Base-by-base conservation (phyloP, 2,329 filamentous ascomycete species). In the Didymella pinodella region DNA sequence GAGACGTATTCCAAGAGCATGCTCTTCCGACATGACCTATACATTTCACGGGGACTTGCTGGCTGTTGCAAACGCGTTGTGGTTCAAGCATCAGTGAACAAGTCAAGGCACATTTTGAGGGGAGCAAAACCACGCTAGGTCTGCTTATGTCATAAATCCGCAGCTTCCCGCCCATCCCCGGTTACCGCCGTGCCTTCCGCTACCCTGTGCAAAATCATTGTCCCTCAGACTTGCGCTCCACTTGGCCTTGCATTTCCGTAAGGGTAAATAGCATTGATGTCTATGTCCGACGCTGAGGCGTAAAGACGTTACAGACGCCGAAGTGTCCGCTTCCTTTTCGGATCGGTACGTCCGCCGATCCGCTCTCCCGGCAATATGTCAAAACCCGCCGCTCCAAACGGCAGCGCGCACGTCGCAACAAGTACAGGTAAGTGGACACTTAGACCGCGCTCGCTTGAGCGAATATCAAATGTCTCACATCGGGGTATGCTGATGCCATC, bases 71-170 rank as follows among this genome's bases (percentile, higher is more conserved):
- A 22, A 22, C 1, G 22, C 29, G 8, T 7, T 29, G 28, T 29
- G 3, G 28, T 29, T 29, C 28, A 2, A 29, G 28, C 28, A 29
- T 22, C 1, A 29, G 28, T 22, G 28, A 29, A 29, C 4, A 10
- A 29, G 2, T 10, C 7, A 29, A 32, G 31, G 8, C 12, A 32
- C 31, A 3, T 32, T 11, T 16, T 32, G 31, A 32, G 32, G 32
- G 16, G 7, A 7, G 22, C 22, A 22, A 22, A 22, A 8, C 6
- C 28, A 20, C 49, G 40, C 41, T 53, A 53, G 10, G 4, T 12
- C 4, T 32, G 50, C 50, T 54, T 54, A 54, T 32, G 50, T 53
- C 41, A 47, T 32, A 41, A 20, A 14, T 46, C 41, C 50, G 32
- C 22, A 4, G 5, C 36, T 2, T 40, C 4, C 8, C 11, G 14